Evolutionary conservation across 2,329 filamentous ascomycete species (phyloP).

Genomic region (Penicillium frequentans): DNA sequence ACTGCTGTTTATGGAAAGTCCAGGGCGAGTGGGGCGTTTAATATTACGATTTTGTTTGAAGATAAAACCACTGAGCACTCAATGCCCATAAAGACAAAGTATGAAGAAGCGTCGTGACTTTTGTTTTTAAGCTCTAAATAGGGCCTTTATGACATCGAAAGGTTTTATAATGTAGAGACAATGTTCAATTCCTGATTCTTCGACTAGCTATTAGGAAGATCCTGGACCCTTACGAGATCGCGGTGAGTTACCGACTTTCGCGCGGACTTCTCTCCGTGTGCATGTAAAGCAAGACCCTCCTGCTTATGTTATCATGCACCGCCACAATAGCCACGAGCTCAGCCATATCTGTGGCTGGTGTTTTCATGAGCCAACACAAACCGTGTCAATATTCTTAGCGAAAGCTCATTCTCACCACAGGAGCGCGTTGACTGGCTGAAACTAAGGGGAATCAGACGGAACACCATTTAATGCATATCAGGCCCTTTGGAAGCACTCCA

Average conservation of each 20-base stretch:
- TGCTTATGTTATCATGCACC: background rate
- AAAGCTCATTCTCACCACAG: background rate
- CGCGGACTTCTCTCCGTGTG: slow-evolving; percentile 19
- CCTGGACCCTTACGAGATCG: background rate
- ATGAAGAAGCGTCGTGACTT: background rate
- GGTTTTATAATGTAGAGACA: background rate
- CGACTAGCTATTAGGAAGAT: background rate
- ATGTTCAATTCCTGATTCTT: background rate
- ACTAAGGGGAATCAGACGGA: background rate
- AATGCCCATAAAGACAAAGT: background rate
- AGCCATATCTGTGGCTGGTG: slow-evolving; percentile 19
- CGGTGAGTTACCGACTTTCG: background rate
- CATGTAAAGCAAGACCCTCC: background rate
- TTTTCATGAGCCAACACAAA: slow-evolving; percentile 14
- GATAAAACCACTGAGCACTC: background rate
- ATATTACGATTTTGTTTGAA: background rate
- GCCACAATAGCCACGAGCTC: background rate
- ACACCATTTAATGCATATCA: background rate
- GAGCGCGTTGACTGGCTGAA: background rate
- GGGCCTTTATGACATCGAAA: background rate
- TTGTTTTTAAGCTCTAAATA: background rate
- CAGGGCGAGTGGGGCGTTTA: background rate
- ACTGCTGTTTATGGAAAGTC: background rate
- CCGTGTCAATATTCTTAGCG: background rate
- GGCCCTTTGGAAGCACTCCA: background rate